Percentiles rank a stretch among this genome's conserved stretches.
These are phyloP conservation scores for Chionographis japonica DNA, from an alignment of 106 monocot genomes.

Conservation along the genomic window DNA sequence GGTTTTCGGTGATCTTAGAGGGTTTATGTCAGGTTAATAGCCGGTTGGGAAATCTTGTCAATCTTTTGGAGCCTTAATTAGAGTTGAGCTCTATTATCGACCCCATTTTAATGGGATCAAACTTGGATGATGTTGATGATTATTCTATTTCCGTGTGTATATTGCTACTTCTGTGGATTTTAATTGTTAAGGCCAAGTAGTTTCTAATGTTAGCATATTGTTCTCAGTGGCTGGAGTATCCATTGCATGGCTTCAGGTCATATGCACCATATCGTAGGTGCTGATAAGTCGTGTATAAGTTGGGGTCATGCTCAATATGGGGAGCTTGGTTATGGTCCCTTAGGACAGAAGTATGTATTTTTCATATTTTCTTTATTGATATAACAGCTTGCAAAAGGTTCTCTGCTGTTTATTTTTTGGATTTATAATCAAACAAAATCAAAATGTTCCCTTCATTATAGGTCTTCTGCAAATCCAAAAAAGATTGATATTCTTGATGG, in stretches of 20 bases:
- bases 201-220: conserved; percentile 1
- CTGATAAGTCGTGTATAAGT: conserved; percentile 95
- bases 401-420: background rate
- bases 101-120: too few relatives aligned
- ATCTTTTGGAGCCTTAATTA: too few relatives aligned
- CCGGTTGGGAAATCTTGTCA: too few relatives aligned
- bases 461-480: conserved; percentile 94
- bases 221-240: conserved; percentile 93
- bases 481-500: conserved; percentile 89
- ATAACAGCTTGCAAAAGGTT: too few relatives aligned
- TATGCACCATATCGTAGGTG: conserved; percentile 95
- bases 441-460: conserved; percentile 15
- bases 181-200: background rate
- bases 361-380: background rate
- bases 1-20: too few relatives aligned
- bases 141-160: too few relatives aligned
- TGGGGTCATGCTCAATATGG: conserved; percentile 80
- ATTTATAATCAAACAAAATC: background rate
- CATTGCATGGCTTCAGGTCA: conserved; percentile 97
- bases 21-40: too few relatives aligned
- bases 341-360: conserved; percentile 70
- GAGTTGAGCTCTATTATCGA: too few relatives aligned
- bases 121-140: too few relatives aligned
- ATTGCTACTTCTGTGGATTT: too few relatives aligned
- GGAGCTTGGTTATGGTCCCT: conserved; percentile 91